Conservation (phyloP, 2,329 filamentous ascomycete genomes). For the Ophiocordyceps robertsii region DNA sequence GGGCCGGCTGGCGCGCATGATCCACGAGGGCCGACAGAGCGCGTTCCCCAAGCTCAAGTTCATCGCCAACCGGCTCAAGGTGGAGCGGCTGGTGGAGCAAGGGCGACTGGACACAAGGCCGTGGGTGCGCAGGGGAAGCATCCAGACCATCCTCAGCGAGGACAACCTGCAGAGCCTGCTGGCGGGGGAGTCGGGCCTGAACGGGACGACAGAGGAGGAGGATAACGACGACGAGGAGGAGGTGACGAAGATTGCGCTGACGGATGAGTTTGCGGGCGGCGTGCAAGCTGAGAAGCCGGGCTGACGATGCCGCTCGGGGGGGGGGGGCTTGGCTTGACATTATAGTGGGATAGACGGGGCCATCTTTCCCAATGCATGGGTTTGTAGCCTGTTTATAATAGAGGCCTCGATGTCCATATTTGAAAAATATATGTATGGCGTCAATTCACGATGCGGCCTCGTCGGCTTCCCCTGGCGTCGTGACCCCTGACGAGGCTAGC, state of each 20-base stretch:
- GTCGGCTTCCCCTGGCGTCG: too few species aligned
- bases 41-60: conserved; percentile 89
- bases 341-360: too few species aligned
- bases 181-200: conserved; percentile 17
- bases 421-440: too few species aligned
- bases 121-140: conserved; percentile 33
- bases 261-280: not conserved
- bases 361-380: too few species aligned
- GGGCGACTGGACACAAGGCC: conserved; percentile 41
- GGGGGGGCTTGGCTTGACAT: too few species aligned
- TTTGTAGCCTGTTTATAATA: too few species aligned
- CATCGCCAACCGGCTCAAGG: conserved; percentile 70
- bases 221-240: conserved; percentile 21
- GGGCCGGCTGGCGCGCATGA: conserved; percentile 68
- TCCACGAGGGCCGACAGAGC: conserved; percentile 79
- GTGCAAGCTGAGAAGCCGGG: not conserved
- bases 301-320: too few species aligned
- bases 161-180: conserved; percentile 42
- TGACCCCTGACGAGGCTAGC: too few species aligned
- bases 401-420: too few species aligned
- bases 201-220: conserved; percentile 21
- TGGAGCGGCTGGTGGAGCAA: conserved; percentile 58
- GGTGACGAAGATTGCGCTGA: conserved; percentile 1
- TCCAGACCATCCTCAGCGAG: conserved; percentile 48
- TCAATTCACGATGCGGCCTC: too few species aligned